Conservation (phyloP, 2,329 filamentous ascomycete species). For the Penicillium brasilianum region DNA sequence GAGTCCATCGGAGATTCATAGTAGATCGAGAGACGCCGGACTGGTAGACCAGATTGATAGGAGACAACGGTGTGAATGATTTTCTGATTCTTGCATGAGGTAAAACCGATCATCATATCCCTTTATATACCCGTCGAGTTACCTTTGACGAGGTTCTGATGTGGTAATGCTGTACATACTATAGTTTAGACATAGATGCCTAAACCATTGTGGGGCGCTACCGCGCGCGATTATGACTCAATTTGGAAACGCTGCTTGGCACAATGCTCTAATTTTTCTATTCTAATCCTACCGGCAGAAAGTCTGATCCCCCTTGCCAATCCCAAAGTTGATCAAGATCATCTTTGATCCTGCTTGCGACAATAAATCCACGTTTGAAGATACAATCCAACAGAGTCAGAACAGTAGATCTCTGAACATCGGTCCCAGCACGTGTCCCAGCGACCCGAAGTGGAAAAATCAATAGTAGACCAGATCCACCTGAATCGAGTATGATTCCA, state of each 20-base stretch:
- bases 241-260: neutral
- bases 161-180: neutral
- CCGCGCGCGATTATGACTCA: constrained; percentile 4
- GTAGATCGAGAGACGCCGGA: neutral
- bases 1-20: neutral
- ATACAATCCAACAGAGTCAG: neutral
- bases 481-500: neutral
- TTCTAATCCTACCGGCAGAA: neutral
- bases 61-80: neutral
- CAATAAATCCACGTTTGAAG: neutral
- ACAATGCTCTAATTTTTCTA: neutral
- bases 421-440: neutral
- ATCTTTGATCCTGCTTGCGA: neutral
- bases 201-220: neutral
- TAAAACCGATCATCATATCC: neutral
- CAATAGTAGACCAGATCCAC: neutral
- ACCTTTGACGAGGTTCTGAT: neutral
- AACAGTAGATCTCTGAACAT: neutral
- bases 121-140: neutral
- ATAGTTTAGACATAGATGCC: neutral
- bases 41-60: neutral
- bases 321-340: neutral
- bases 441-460: neutral
- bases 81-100: neutral
- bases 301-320: neutral